A percentile compares a stretch with the other conserved stretches of the same genome.
phyloP scores from a whole-genome alignment of 169 alveolate genomes.

The Plasmodium knowlesi region DNA sequence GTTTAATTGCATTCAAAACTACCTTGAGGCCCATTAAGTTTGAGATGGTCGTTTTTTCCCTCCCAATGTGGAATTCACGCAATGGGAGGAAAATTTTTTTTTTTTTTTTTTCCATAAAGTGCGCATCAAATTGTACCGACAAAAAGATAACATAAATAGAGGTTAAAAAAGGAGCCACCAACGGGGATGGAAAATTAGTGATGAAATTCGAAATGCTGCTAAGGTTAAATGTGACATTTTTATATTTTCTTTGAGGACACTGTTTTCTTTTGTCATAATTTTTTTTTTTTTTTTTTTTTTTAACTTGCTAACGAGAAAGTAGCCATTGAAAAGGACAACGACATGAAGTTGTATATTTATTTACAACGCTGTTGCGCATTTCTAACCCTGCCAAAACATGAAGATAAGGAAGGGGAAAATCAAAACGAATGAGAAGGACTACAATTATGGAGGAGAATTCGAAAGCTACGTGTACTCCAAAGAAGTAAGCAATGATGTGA shows the following conservation, averaged over 20 bases:
- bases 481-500: constrained; percentile 33
- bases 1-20: not conserved
- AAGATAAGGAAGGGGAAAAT: not conserved
- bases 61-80: not conserved
- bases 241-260: not conserved
- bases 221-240: not conserved
- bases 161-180: not conserved
- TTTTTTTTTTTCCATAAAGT: not conserved
- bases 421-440: not conserved
- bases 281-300: constrained; percentile 16
- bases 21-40: not conserved
- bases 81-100: not conserved
- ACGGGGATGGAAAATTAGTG: not conserved
- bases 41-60: not conserved
- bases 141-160: not conserved
- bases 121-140: not conserved
- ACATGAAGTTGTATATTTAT: not conserved
- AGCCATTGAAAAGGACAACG: not conserved
- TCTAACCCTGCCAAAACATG: not conserved
- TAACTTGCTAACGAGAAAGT: not conserved
- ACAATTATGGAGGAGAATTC: constrained; percentile 8
- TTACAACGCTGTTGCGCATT: not conserved
- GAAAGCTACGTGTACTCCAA: constrained; percentile 41
- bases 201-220: not conserved
- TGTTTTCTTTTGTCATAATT: not conserved